Base-by-base conservation (phyloP, 371 early-diverging fungal species). In the Chytridium lagenaria region DNA sequence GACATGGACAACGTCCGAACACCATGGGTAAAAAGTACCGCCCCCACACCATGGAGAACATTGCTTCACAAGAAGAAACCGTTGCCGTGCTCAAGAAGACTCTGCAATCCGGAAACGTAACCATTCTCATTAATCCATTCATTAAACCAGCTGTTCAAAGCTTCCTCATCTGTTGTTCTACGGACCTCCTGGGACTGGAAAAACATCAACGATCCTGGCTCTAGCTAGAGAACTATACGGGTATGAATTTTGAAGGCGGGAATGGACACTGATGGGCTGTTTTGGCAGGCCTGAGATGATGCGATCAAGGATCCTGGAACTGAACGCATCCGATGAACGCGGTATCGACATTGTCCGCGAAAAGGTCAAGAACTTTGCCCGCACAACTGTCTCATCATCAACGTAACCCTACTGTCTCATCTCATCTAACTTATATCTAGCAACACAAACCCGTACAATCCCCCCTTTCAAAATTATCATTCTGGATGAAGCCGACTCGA, bases 291-390 rank as follows among this genome's bases (percentile, higher is more conserved):
- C 93, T 12, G 91, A 91, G 63, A 77, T 92, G 34, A 80, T 89
- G 59, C 90, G 89, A 70, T 81, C 88, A 23, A 89, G 97, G 52
- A 92, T 99, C 1, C 87, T 99, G 26, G 99, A 99, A 83, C 84
- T 99, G 44, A 99, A 99, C 83, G 99, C 99, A 0, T 96, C 97
- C 0, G 99, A 99, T 80, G 99, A 99, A 83, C 90, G 99, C 69
- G 99, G 99, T 57, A 99, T 99, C 55, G 86, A 92, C 34, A 91
- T 98, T 15, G 91, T 99, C 39, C 88, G 99, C 68, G 94, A 94
- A 59, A 98, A 95, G 78, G 92, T 99, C 64, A 99, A 99, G 81
- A 90, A 92, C 72, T 99, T 99, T 91, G 98, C 99, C 3, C 84
- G 92, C 30, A 84, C 90, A 0, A 86, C 89, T 0, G 90, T 94